phyloP scores from a whole-genome alignment of 2,329 filamentous ascomycete genomes.

The Colletotrichum kahawae region DNA sequence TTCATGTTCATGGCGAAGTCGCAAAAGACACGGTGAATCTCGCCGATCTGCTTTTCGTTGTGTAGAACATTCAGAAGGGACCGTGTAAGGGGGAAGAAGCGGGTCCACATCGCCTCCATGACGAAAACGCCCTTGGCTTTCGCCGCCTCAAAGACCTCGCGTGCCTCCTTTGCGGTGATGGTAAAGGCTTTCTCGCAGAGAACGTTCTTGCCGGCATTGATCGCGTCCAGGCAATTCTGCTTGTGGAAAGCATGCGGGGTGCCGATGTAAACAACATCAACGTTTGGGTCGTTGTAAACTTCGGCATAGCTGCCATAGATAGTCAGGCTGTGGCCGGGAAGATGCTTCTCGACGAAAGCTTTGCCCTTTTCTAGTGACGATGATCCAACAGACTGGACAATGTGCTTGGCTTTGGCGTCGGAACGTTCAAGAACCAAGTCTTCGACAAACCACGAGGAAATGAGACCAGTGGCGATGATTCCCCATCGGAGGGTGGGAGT shows the following conservation, averaged over 20 bases:
- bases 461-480: conserved; percentile 29
- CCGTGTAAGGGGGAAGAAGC: conserved; percentile 43
- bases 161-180: conserved; percentile 44
- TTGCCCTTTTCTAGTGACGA: conserved; percentile 43
- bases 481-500: conserved; percentile 37
- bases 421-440: conserved; percentile 42
- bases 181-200: conserved; percentile 52
- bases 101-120: conserved; percentile 52
- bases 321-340: conserved; percentile 28
- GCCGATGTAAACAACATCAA: conserved; percentile 52
- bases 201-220: conserved; percentile 46
- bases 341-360: conserved; percentile 40
- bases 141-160: conserved; percentile 44
- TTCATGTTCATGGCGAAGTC: conserved; percentile 45
- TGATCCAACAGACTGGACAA: conserved; percentile 46
- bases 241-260: conserved; percentile 51
- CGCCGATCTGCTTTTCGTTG: conserved; percentile 43
- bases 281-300: conserved; percentile 43
- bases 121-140: conserved; percentile 45
- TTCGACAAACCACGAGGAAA: conserved; percentile 38
- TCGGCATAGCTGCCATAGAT: conserved; percentile 44
- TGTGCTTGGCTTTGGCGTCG: conserved; percentile 41
- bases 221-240: conserved; percentile 47
- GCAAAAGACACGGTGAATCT: conserved; percentile 41
- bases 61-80: conserved; percentile 39